Base-by-base conservation (phyloP, 78 protist genomes). In the Dictyostelium intermedium region DNA sequence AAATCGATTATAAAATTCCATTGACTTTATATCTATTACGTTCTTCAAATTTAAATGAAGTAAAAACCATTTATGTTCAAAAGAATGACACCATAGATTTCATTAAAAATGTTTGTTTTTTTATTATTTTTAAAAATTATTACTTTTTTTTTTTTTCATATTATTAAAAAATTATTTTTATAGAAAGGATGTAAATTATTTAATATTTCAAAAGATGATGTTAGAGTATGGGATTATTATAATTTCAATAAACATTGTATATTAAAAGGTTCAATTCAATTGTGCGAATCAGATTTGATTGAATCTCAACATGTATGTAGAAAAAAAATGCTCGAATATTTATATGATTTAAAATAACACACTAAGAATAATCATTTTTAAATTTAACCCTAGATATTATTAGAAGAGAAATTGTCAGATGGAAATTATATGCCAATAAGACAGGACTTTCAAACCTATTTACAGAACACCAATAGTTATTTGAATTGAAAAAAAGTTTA, bases 191-290 rank as follows among this genome's bases (percentile, higher is more conserved):
- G 86, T 56, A 60, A 60, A 56, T 2, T 73, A 41, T 81, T 93
- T 20, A 27, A 61, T 30, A 18, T 93, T 8, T 13, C 87, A 25
- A 56, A 30, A 37, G 45, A 56, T 6, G 78, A 93, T 25, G 70
- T 79, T 32, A 93, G 56, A 72, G 35, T 93, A 6, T 93, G 96
- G 96, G 96, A 93, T 79, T 93, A 80, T 27, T 89, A 86, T 34
- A 74, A 83, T 53, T 9, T 41, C 0, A 47, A 13, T 35, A 78
- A 77, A 77, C 43, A 72, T 34, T 41, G 39, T 66, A 82, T 60
- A 47, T 39, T 93, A 81, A 45, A 53, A 78, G 16, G 39, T 7
- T 32, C 20, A 35, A 9, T 14, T n/a, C 1, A 8, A 39, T 18
- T 79, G 20, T 30, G 72, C 23, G 84, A 84, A 1, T 56, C 93